Evolutionary conservation across 768 basidiomycete species (phyloP).

Genomic region (Ramaria sp.): DNA sequence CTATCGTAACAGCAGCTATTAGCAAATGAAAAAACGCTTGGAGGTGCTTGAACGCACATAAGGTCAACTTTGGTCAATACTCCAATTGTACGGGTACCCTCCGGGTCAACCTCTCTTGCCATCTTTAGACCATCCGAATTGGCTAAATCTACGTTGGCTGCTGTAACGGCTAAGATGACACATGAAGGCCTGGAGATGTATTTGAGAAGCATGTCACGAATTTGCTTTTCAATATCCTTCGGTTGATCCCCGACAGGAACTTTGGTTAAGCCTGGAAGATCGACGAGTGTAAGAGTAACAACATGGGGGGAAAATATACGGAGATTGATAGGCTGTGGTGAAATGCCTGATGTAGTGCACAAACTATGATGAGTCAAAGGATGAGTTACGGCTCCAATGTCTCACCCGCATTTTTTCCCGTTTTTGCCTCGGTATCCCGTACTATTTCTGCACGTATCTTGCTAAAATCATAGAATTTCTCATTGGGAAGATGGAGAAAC

Average conservation of each 20-base stretch:
- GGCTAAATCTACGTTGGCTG: conserved; percentile 93
- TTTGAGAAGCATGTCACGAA: conserved; percentile 91
- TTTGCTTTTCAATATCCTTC: conserved; percentile 94
- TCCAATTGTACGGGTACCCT: conserved; percentile 94
- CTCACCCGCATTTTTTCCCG: conserved; percentile 81
- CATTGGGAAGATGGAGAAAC: conserved; percentile 90
- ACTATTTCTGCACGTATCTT: conserved; percentile 96
- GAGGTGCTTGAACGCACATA: conserved; percentile 71
- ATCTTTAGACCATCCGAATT: conserved; percentile 97
- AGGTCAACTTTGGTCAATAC: conserved; percentile 97
- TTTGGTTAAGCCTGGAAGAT: conserved; percentile 91
- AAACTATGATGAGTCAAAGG: background rate
- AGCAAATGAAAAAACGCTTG: background rate
- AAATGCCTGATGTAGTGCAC: conserved; percentile 53
- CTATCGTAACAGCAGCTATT: conserved; percentile 29
- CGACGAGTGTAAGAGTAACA: conserved; percentile 93
- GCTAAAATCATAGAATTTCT: conserved; percentile 97
- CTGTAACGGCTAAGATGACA: conserved; percentile 93
- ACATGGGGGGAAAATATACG: conserved; percentile 97
- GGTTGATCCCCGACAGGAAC: conserved; percentile 96
- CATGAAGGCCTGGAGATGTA: conserved; percentile 93
- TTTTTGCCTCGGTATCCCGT: conserved; percentile 95
- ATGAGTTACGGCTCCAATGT: background rate
- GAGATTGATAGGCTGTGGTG: conserved; percentile 93
- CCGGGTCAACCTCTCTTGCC: conserved; percentile 94